phyloP scores from a whole-genome alignment of 2,329 filamentous ascomycete genomes.

The Ascochyta lentis region DNA sequence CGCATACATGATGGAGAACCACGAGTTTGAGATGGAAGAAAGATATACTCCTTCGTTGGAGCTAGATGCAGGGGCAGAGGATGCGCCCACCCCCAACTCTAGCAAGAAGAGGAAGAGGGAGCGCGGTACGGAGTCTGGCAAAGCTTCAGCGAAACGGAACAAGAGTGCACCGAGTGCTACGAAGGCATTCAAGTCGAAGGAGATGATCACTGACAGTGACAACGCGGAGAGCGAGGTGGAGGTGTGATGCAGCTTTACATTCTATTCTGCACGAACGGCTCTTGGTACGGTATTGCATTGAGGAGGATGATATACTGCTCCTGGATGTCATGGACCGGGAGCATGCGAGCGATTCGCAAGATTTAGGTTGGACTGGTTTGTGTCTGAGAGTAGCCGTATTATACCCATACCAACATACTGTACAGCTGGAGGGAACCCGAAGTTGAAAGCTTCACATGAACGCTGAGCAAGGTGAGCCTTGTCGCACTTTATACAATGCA shows the following conservation, averaged over 20 bases:
- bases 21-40: constrained; percentile 20
- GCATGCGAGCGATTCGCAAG: background rate
- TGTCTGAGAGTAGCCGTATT: background rate
- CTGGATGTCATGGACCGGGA: background rate
- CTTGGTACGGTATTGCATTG: background rate
- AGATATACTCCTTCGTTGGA: constrained; percentile 17
- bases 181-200: constrained; percentile 17
- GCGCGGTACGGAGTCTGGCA: background rate
- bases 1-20: constrained; percentile 21
- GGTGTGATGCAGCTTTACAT: background rate
- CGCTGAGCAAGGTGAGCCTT: no score
- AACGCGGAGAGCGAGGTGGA: constrained; percentile 10
- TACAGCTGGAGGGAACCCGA: background rate
- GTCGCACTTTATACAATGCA: no score
- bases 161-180: background rate
- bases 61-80: background rate
- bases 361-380: no score
- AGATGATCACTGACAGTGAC: constrained; percentile 19
- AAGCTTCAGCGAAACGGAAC: background rate
- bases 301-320: background rate
- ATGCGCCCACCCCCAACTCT: background rate
- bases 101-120: constrained; percentile 19
- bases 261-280: background rate
- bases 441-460: background rate
- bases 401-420: background rate